Evolutionary conservation across 2,329 filamentous ascomycete species (phyloP), one percentile per base, ranked within the genome.

Genomic region (Ambrosiella xylebori): DNA sequence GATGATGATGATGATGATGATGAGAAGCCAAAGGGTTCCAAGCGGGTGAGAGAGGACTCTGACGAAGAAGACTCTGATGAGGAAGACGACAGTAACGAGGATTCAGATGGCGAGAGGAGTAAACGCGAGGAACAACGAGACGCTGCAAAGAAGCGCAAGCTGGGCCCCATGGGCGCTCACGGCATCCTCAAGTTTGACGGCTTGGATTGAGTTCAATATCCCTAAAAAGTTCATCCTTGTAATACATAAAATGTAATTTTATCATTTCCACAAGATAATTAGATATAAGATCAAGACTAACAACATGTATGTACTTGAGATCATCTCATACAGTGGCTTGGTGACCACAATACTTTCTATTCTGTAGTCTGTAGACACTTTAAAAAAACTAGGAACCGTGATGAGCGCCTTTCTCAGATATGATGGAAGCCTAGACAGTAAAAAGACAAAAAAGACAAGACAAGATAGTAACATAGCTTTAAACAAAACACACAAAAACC

Each of bases 131-230:
- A 76, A 65, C 56, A 58, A 37, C 55, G 44, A 13, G 57, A 61
- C 15, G 59, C 59, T 64, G 65, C 66, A 3, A 71, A 73, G 61
- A 69, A 63, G 50, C 68, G 62, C 57, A 73, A 73, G 55, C 66
- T 77, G 5, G 75, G 75, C 2, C 73, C 74, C 11, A 73, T 72
- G 68, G 75, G 75, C 17, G 73, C 74, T 2, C 75, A 78, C 50
- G 75, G 75, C 54, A 69, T 78, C n/a, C 64, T 77, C 62, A 72
- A 71, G 4, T 76, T 78, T 60, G 71, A 74, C 11, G 74, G 71
- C 7, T 59, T 77, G 62, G 74, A 76, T 59, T 76, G 61, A 41
- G 13, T 8, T 15, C 8, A 3, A 47, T n/a, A 15, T n/a, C 44
- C 11, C 7, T n/a, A 17, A 47, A 13, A 47, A 8, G 11, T 15